Conservation (phyloP, 352 stramenopile species). For the Phytophthora idaei region DNA sequence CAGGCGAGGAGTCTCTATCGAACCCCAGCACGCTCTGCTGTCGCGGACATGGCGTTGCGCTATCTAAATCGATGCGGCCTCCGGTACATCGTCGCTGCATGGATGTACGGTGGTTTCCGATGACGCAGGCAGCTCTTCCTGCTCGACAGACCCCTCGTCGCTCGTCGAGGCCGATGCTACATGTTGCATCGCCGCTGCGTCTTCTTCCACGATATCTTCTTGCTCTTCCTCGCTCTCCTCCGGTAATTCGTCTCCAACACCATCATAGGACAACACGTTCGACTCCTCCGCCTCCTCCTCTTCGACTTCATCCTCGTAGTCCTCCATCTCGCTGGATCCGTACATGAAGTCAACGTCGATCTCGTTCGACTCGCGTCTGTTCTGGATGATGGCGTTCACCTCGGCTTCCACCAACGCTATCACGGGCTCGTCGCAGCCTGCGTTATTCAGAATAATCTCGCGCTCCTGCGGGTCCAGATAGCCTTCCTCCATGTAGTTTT, state of each 20-base stretch:
- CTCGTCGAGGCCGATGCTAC: slow-evolving; percentile 6
- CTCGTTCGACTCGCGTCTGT: slow-evolving; percentile 84
- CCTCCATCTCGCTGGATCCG: slow-evolving; percentile 46
- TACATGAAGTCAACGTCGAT: slow-evolving; percentile 85
- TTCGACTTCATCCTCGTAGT: slow-evolving; percentile 32
- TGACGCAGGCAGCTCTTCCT: slow-evolving; percentile 11
- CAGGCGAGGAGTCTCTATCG: neutral
- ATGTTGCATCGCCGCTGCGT: slow-evolving; percentile 4
- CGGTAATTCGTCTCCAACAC: neutral
- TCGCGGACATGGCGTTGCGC: slow-evolving; percentile 14
- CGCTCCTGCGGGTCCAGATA: slow-evolving; percentile 82
- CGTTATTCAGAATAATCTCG: slow-evolving; percentile 77
- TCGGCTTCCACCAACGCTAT: slow-evolving; percentile 81
- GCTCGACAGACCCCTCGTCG: slow-evolving; percentile 18
- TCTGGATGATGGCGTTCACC: slow-evolving; percentile 83
- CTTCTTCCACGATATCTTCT: slow-evolving; percentile 23
- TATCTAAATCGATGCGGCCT: slow-evolving; percentile 35
- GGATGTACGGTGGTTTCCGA: slow-evolving; percentile 28
- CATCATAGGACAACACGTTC: slow-evolving; percentile 28
- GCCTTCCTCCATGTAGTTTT: slow-evolving; percentile 89
- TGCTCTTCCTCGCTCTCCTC: slow-evolving; percentile 28
- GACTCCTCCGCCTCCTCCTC: slow-evolving; percentile 37
- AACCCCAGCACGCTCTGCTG: slow-evolving; percentile 10
- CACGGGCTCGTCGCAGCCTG: slow-evolving; percentile 71
- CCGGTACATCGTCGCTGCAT: slow-evolving; percentile 21